These are phyloP conservation scores for Schwanniomyces sp. DNA, from an alignment of 805 yeast genomes.

Conservation along the genomic window DNA sequence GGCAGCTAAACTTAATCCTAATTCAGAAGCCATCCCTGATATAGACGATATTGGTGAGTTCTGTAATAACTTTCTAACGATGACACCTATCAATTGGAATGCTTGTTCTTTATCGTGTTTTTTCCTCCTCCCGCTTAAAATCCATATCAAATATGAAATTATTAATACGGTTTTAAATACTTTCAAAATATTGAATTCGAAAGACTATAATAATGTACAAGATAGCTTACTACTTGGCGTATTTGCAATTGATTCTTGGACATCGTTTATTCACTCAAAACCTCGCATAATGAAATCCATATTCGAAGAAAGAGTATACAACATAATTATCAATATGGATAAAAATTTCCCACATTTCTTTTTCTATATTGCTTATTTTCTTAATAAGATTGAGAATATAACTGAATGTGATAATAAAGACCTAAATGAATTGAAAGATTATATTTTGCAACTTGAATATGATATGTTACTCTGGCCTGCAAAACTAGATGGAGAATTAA, in stretches of 20 bases:
- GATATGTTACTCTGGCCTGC: conserved; percentile 23
- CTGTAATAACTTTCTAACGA: not conserved
- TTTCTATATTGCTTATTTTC: conserved; percentile 11
- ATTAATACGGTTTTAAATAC: conserved; percentile 8
- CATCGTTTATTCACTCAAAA: conserved; percentile 8
- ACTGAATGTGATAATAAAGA: conserved; percentile 1
- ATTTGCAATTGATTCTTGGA: conserved; percentile 17
- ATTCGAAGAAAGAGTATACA: conserved; percentile 7
- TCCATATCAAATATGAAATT: conserved; percentile 4
- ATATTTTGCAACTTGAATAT: conserved; percentile 17
- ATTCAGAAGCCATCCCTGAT: not conserved
- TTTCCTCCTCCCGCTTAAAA: conserved; percentile 16
- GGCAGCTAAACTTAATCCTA: conserved; percentile 4
- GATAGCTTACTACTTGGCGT: conserved; percentile 14
- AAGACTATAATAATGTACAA: conserved; percentile 1
- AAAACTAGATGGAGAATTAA: conserved; percentile 15
- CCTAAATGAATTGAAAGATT: not conserved
- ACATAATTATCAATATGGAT: conserved; percentile 6
- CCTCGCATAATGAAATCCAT: conserved; percentile 1
- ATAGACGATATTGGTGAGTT: not conserved
- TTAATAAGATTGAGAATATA: conserved; percentile 16
- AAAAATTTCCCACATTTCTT: conserved; percentile 15
- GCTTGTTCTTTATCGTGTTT: conserved; percentile 13
- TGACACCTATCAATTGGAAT: conserved; percentile 11
- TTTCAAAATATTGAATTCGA: conserved; percentile 11